Conservation (phyloP, 129 eudicot genomes). For the Helianthus tuberosus region DNA sequence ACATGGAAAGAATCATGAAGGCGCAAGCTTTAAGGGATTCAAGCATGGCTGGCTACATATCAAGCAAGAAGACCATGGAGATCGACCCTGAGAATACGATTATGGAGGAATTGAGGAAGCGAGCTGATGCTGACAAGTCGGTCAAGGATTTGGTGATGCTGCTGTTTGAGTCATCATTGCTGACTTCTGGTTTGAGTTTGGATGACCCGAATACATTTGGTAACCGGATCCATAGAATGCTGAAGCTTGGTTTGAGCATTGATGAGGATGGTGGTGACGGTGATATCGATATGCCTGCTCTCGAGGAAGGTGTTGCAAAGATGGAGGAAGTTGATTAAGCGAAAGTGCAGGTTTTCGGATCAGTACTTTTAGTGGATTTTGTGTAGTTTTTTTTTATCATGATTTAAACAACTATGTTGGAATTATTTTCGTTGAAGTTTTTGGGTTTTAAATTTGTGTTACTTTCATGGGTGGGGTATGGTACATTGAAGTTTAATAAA, state of each 20-base stretch:
- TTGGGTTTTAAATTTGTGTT: background rate
- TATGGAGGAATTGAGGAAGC: slow-evolving; percentile 96
- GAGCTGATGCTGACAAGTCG: slow-evolving; percentile 94
- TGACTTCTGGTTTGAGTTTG: slow-evolving; percentile 91
- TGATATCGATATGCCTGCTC: slow-evolving; percentile 61
- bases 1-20: slow-evolving; percentile 98
- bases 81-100: slow-evolving; percentile 87
- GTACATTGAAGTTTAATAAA: no score
- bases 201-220: slow-evolving; percentile 97
- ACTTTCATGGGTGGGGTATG: background rate
- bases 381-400: no score
- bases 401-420: background rate
- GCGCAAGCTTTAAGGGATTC: slow-evolving; percentile 93
- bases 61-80: slow-evolving; percentile 95
- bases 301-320: slow-evolving; percentile 93
- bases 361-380: no score
- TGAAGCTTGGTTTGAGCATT: slow-evolving; percentile 90
- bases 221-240: slow-evolving; percentile 92
- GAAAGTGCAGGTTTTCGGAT: no score
- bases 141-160: slow-evolving; percentile 86
- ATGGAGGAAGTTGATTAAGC: slow-evolving; percentile 95
- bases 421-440: background rate
- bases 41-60: slow-evolving; percentile 97
- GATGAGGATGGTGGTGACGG: slow-evolving; percentile 89
- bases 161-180: slow-evolving; percentile 83